These are phyloP conservation scores for Flaveria trinervia DNA, from an alignment of 129 eudicot genomes.

Conservation along the genomic window DNA sequence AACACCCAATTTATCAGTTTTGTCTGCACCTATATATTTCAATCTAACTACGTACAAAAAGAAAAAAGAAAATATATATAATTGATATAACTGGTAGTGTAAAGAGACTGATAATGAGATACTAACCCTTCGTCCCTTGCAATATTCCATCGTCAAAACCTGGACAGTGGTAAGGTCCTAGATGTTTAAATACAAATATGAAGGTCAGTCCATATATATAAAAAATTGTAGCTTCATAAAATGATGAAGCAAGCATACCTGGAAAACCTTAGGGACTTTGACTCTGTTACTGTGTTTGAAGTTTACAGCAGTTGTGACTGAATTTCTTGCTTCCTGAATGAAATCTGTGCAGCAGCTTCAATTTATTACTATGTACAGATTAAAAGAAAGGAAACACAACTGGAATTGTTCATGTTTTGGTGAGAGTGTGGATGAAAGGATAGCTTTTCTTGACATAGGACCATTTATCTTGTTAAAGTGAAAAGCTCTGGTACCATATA, in stretches of 20 bases:
- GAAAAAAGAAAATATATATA: constrained; percentile 1
- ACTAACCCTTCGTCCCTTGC: constrained; percentile 75
- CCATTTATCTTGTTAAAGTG: background rate
- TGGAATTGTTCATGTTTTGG: background rate
- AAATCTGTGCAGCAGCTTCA: constrained; percentile 57
- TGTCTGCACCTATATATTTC: constrained; percentile 11
- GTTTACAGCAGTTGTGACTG: constrained; percentile 76
- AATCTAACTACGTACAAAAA: background rate
- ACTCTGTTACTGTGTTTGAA: constrained; percentile 52
- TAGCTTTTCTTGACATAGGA: constrained; percentile 1
- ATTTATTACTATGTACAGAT: constrained; percentile 21
- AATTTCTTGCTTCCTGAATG: constrained; percentile 83
- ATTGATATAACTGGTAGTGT: background rate
- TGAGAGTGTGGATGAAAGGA: background rate
- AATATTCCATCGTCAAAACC: constrained; percentile 91
- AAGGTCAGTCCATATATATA: constrained; percentile 23
- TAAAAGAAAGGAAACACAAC: background rate
- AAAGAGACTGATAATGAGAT: constrained; percentile 15
- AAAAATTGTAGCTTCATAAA: constrained; percentile 5
- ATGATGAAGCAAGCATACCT: constrained; percentile 51
- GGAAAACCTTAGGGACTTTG: constrained; percentile 62
- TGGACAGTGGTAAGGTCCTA: constrained; percentile 85
- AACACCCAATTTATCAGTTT: constrained; percentile 1
- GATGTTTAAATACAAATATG: constrained; percentile 14
- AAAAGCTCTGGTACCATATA: background rate